Evolutionary conservation across 495 filamentous ascomycete species (phyloP), one percentile per base, ranked within the genome.

Genomic region (Amniculicola lignicola): DNA sequence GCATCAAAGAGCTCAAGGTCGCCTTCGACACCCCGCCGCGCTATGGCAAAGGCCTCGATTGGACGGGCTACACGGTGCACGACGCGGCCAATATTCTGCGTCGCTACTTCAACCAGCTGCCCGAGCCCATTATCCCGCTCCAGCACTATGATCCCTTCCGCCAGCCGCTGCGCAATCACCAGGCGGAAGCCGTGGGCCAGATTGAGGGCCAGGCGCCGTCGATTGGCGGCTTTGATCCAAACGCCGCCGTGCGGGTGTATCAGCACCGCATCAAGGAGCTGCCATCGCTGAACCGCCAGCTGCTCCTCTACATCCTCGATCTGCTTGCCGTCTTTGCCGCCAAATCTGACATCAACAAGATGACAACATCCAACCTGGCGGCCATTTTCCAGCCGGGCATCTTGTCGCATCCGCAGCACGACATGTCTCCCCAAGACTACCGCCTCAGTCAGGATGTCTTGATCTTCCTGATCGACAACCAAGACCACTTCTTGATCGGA

Each of bases 381-480:
- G 92, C 93, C 31, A 96, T 99, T 62, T 99, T 99, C 71, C 94
- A 97, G 67, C 93, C 93, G 2, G 93, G 93, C 39, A 84, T 99
- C 72, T 79, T 99, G 18, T 94, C 90, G 10, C 93, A 97, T 70
- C 93, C 93, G 2, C 75, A 80, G 27, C 93, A 99, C 69, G 90
- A 96, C 61, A 96, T 99, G 90, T 81, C 87, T 6, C 93, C 93
- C 5, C 79, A 85, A 16, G 91, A 96, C 60, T 99, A 99, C 66
- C 86, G 89, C 29, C 74, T 97, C 19, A 97, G 93, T 60, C 93
- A 99, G 72, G 90, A 94, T 65, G 93, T 99, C 33, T 80, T 99
- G 65, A 95, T 97, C 22, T 99, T 97, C 68, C 74, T 99, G 58
- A 99, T 99, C 57, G 90, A 96, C 67, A 95, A 99, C 62, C 91